Conservation (phyloP, 495 filamentous ascomycete genomes). For the Aspergillus egyptiacus region DNA sequence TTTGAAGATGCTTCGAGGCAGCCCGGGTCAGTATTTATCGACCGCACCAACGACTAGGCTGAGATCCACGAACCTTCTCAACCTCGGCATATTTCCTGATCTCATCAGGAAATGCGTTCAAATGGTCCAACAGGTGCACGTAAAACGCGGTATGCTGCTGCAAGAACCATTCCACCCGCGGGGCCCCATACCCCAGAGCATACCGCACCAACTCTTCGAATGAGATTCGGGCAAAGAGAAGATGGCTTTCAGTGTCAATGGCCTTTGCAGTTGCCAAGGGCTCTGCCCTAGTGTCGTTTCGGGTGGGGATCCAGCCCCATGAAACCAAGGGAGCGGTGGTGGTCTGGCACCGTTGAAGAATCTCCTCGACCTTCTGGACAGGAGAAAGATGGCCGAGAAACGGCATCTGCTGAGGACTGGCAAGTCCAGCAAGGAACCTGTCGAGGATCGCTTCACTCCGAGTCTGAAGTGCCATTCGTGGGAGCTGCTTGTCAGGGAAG, state of each 20-base stretch:
- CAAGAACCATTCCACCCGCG: constrained; percentile 38
- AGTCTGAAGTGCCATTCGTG: constrained; percentile 30
- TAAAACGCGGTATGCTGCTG: constrained; percentile 37
- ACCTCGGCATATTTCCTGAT: constrained; percentile 29
- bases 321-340: constrained; percentile 18
- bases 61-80: constrained; percentile 27
- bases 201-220: constrained; percentile 41
- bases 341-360: constrained; percentile 29
- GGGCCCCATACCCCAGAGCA: constrained; percentile 30
- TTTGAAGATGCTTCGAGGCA: constrained; percentile 27
- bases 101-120: constrained; percentile 32
- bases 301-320: constrained; percentile 39
- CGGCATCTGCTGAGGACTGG: constrained; percentile 24
- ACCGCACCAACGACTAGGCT: not conserved
- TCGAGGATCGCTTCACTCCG: constrained; percentile 32
- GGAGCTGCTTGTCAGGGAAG: constrained; percentile 30
- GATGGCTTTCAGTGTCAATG: constrained; percentile 40
- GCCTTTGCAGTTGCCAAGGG: constrained; percentile 25
- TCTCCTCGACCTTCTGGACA: constrained; percentile 41
- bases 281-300: constrained; percentile 17
- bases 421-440: constrained; percentile 25
- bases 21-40: not conserved
- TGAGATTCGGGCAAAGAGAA: constrained; percentile 35
- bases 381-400: constrained; percentile 29
- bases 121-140: constrained; percentile 31